Evolutionary conservation across 2,329 filamentous ascomycete species (phyloP).

Genomic region (Biscogniauxia sp.): DNA sequence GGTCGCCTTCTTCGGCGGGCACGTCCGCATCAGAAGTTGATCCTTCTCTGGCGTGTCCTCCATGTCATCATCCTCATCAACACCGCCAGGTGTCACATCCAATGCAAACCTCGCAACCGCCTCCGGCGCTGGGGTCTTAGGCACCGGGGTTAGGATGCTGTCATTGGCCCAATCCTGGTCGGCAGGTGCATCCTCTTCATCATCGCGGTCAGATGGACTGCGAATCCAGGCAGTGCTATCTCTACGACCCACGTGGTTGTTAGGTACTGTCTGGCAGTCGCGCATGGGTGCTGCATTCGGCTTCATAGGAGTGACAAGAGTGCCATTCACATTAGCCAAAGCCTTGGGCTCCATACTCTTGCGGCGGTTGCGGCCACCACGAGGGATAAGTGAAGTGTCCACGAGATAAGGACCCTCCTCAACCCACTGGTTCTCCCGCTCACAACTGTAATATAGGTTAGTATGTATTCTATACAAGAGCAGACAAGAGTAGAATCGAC

Average conservation of each 20-base stretch:
- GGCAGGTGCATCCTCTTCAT: constrained; percentile 31
- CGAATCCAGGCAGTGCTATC: constrained; percentile 56
- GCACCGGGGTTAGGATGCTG: constrained; percentile 52
- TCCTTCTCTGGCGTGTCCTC: constrained; percentile 31
- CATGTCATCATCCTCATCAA: constrained; percentile 32
- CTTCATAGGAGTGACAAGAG: constrained; percentile 47
- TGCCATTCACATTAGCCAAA: constrained; percentile 67
- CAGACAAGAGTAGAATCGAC: constrained; percentile 37
- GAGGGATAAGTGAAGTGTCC: constrained; percentile 64
- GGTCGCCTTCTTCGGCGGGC: constrained; percentile 47
- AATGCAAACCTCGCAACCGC: constrained; percentile 51
- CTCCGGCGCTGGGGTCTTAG: constrained; percentile 58
- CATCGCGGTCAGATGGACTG: constrained; percentile 46
- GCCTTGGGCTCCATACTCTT: constrained; percentile 80
- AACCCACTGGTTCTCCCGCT: constrained; percentile 73
- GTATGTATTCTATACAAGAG: constrained; percentile 10
- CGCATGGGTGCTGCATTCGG: constrained; percentile 29
- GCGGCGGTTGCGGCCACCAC: constrained; percentile 67
- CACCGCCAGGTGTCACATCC: constrained; percentile 43
- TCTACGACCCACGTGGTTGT: constrained; percentile 50
- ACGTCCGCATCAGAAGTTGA: constrained; percentile 49
- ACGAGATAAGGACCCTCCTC: constrained; percentile 69
- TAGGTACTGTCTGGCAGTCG: constrained; percentile 41
- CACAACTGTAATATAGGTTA: constrained; percentile 55
- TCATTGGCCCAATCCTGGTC: constrained; percentile 38